A percentile compares a stretch with the other conserved stretches of the same genome.
Conservation (phyloP, 768 basidiomycete genomes). For the Suillus sp. region DNA sequence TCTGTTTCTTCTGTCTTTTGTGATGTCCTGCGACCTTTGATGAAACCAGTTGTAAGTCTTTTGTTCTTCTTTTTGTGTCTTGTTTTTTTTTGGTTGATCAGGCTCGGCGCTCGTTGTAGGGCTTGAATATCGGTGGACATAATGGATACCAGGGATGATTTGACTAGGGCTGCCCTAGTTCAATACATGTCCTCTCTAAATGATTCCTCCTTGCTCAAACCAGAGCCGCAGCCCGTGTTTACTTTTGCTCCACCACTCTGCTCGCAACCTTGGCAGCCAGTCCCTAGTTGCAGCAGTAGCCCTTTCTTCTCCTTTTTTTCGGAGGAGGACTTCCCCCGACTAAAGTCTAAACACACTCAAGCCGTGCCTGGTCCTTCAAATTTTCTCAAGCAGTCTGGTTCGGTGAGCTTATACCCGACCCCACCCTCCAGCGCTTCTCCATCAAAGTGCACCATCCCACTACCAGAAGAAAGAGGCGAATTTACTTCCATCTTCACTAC, state of each 20-base stretch:
- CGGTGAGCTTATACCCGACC: constrained; percentile 28
- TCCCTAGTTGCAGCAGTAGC: constrained; percentile 26
- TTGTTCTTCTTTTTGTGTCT: constrained; percentile 2
- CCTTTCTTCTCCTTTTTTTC: constrained; percentile 23
- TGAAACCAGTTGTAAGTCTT: constrained; percentile 23
- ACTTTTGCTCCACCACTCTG: constrained; percentile 18
- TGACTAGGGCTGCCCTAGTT: constrained; percentile 32
- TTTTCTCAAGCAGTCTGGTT: constrained; percentile 23
- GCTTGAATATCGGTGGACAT: constrained; percentile 36
- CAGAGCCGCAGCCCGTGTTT: constrained; percentile 23
- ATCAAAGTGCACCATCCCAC: constrained; percentile 26
- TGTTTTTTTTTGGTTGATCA: constrained; percentile 6
- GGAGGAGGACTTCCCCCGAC: constrained; percentile 18
- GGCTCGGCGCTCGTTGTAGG: constrained; percentile 20
- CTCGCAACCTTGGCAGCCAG: constrained; percentile 22
- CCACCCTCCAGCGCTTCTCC: constrained; percentile 29
- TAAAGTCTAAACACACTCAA: constrained; percentile 22
- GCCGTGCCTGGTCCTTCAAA: constrained; percentile 15
- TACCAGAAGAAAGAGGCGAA: constrained; percentile 30
- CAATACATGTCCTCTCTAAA: constrained; percentile 14
- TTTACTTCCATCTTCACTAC: constrained; percentile 25
- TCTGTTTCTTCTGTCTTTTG: constrained; percentile 16
- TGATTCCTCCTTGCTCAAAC: constrained; percentile 15
- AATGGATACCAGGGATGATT: constrained; percentile 36
- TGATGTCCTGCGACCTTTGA: constrained; percentile 30